Conservation (phyloP, 108 stramenopile genomes). For the Ochromonas danica region DNA sequence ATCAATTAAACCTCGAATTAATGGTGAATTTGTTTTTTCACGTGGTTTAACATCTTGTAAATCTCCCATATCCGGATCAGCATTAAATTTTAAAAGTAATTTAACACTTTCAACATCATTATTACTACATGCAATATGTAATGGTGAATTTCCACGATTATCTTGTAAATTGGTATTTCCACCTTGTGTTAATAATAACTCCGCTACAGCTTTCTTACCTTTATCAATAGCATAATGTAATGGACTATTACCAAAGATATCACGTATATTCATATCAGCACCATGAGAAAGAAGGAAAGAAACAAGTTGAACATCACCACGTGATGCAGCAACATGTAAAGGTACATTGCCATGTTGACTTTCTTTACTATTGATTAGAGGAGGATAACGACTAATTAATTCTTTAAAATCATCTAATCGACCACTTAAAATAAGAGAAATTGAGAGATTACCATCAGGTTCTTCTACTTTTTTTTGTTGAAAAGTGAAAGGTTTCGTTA, state of each 20-base stretch:
- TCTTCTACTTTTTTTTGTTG: too few species aligned
- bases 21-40: not conserved
- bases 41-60: not conserved
- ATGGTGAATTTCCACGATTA: constrained; percentile 5
- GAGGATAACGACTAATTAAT: too few species aligned
- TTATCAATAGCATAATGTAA: constrained; percentile 22
- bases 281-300: not conserved
- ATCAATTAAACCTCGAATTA: not conserved
- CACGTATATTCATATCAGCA: constrained; percentile 1
- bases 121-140: constrained; percentile 5
- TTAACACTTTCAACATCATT: constrained; percentile 11
- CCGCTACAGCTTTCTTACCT: not conserved
- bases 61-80: constrained; percentile 10
- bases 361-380: not conserved
- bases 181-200: not conserved
- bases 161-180: not conserved
- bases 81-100: constrained; percentile 2
- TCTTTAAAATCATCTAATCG: too few species aligned
- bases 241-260: constrained; percentile 19
- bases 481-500: too few species aligned
- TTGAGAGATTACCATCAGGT: too few species aligned
- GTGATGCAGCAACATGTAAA: not conserved
- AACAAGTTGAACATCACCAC: not conserved
- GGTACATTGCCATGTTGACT: not conserved
- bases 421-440: too few species aligned